These are phyloP conservation scores for Aspergillus neotritici DNA, from an alignment of 2,329 filamentous ascomycete species.

Conservation along the genomic window DNA sequence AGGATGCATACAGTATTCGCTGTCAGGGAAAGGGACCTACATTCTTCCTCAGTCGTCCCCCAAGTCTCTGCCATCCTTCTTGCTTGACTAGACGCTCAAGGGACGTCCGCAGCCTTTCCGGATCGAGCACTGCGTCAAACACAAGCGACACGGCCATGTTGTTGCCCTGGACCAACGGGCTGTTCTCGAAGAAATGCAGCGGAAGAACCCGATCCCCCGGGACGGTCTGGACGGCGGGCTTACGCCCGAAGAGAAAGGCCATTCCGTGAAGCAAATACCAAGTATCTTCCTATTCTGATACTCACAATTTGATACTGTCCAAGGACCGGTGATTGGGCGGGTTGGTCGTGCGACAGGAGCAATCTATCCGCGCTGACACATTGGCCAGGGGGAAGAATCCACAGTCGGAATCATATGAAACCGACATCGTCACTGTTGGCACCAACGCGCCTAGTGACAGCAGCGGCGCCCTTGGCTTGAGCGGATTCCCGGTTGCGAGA, in stretches of 20 bases:
- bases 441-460: no score
- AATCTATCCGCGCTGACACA: no score
- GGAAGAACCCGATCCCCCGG: slow-evolving; percentile 11
- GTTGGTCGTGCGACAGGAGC: no score
- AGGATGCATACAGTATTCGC: background rate
- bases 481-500: no score
- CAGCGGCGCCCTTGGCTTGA: no score
- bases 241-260: slow-evolving; percentile 6
- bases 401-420: no score
- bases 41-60: slow-evolving; percentile 12
- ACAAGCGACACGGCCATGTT: slow-evolving; percentile 16
- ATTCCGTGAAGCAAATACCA: background rate
- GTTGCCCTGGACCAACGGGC: slow-evolving; percentile 12
- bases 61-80: slow-evolving; percentile 11
- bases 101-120: slow-evolving; percentile 8
- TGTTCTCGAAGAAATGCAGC: slow-evolving; percentile 15
- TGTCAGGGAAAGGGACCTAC: background rate
- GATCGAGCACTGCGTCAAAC: slow-evolving; percentile 13
- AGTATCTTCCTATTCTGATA: no score
- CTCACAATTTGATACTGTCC: no score
- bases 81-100: slow-evolving; percentile 9
- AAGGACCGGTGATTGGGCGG: no score
- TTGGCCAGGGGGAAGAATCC: no score
- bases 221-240: slow-evolving; percentile 2
- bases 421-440: no score